Percentiles rank a stretch among this genome's conserved stretches.
These are phyloP conservation scores for Przewalskia tangutica DNA, from an alignment of 257 asterid species.

Conservation along the genomic window DNA sequence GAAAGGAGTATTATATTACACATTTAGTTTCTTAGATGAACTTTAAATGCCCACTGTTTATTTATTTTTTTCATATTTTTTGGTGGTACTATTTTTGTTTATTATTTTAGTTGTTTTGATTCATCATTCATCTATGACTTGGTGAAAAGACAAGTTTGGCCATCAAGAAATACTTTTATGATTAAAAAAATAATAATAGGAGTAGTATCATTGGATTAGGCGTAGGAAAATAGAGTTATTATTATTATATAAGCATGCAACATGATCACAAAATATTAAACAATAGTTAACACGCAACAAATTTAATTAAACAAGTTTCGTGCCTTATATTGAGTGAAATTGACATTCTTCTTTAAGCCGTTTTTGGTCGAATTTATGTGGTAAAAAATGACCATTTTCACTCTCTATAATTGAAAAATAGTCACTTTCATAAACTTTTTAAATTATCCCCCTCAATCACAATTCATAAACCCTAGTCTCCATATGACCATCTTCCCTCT, in stretches of 20 bases:
- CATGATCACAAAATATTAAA: too few species aligned
- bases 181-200: too few species aligned
- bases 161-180: background rate
- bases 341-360: too few species aligned
- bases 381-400: too few species aligned
- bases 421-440: too few species aligned
- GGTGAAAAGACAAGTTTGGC: constrained; percentile 12
- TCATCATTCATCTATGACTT: constrained; percentile 4
- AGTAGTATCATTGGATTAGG: background rate
- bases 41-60: background rate
- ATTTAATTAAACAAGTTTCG: too few species aligned
- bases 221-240: background rate
- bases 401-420: too few species aligned
- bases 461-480: too few species aligned
- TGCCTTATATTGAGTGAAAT: too few species aligned
- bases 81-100: background rate
- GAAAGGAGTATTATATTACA: background rate
- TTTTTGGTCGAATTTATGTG: too few species aligned
- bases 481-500: too few species aligned
- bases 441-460: too few species aligned
- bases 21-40: background rate
- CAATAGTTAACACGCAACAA: background rate
- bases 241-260: background rate
- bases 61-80: background rate
- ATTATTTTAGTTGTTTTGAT: background rate